These are phyloP conservation scores for Tuber aestivum DNA, from an alignment of 495 filamentous ascomycete species.

Conservation along the genomic window DNA sequence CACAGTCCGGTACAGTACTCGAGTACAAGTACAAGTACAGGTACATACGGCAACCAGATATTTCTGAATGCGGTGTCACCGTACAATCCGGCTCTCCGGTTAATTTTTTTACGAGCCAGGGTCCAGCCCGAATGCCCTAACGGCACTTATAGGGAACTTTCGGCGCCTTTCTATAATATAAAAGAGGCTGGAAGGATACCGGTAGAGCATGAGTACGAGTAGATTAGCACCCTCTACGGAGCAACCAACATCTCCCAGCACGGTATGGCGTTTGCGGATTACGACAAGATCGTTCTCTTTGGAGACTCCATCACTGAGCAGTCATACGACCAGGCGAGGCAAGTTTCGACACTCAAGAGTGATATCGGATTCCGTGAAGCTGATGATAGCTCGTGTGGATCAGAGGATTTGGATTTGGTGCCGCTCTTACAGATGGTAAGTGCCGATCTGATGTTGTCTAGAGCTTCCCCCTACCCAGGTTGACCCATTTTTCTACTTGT, in stretches of 20 bases:
- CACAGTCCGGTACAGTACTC: background rate
- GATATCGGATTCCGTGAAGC: conserved; percentile 4
- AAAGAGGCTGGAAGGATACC: background rate
- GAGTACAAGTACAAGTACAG: no score
- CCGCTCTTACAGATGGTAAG: conserved; percentile 35
- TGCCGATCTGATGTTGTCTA: background rate
- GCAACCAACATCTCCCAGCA: background rate
- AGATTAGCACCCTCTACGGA: background rate
- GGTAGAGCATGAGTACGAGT: background rate
- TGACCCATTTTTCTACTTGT: background rate
- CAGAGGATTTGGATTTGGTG: conserved; percentile 39
- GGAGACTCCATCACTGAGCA: conserved; percentile 41
- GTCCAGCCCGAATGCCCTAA: background rate
- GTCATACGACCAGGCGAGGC: conserved; percentile 37
- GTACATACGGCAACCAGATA: background rate
- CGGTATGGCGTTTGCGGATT: conserved; percentile 40
- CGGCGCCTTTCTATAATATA: background rate
- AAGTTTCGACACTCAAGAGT: background rate
- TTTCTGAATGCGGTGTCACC: background rate
- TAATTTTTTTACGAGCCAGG: background rate
- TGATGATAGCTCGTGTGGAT: conserved; percentile 4
- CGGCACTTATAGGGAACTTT: background rate
- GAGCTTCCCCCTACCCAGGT: background rate
- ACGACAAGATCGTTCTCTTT: conserved; percentile 41
- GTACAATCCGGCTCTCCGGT: background rate